Base-by-base conservation (phyloP, 352 stramenopile species). In the Phytophthora pluvialis region DNA sequence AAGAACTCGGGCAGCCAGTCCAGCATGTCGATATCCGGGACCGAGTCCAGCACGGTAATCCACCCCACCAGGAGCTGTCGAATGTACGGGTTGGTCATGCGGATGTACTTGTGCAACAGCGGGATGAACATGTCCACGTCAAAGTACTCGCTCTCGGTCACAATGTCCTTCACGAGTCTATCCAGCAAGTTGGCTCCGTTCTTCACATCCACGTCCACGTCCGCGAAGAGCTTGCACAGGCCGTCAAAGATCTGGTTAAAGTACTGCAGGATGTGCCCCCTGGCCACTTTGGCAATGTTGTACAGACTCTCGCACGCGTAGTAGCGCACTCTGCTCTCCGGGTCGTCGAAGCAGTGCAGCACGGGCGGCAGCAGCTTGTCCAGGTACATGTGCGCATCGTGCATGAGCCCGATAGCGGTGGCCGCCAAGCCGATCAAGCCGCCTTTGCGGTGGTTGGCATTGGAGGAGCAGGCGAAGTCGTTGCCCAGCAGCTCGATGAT, bases 201-300 rank as follows among this genome's bases (percentile, higher is more conserved):
- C 78, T 99, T 99, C 7, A 99, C 98, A 78, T 99, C 98, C 4
- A 99, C 93, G 69, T 99, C 97, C 5, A 99, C 97, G 73, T 99
- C 98, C 0, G 97, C 97, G 77, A 99, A 99, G 4, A 99, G 78
- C 76, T 94, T 93, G 73, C 86, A 94, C 18, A 94, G 71, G 0
- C 98, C 98, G 70, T 99, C 98, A 70, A 99, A 99, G 64, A 99
- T 99, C 74, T 98, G 93, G 81, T 99, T 99, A 69, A 99, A 99
- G 74, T 99, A 99, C 55, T 86, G 73, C 33, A 99, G 74, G 35
- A 99, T 98, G 51, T 94, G 82, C 13, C 92, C 89, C 12, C 97
- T 78, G 7, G 97, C 96, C 46, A 97, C 91, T 75, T 99, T 99
- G 36, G 97, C 97, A 72, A 99, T 99, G 79, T 99, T 99, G 86